A percentile compares a stretch with the other conserved stretches of the same genome.
Evolutionary conservation across 495 filamentous ascomycete species (phyloP).

Genomic region (Terfezia claveryi): DNA sequence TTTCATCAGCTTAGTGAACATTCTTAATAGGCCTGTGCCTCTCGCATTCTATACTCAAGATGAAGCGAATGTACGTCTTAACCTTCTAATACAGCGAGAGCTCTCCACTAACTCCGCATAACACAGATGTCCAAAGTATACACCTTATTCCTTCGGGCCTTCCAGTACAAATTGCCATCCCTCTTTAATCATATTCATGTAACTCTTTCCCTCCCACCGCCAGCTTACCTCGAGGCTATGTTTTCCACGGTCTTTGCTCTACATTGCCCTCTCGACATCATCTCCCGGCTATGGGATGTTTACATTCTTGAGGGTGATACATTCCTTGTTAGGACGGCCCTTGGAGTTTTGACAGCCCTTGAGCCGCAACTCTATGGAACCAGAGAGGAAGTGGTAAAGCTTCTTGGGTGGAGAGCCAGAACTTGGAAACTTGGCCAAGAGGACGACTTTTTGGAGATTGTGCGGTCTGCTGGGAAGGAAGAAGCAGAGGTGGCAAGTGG

Average conservation of each 20-base stretch:
- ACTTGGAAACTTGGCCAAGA: conserved; percentile 27
- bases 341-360: conserved; percentile 36
- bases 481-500: conserved; percentile 11
- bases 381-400: conserved; percentile 28
- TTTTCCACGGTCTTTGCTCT: conserved; percentile 33
- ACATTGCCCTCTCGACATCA: conserved; percentile 43
- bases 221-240: conserved; percentile 28
- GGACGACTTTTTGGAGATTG: conserved; percentile 45
- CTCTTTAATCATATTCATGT: conserved; percentile 45
- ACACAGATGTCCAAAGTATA: conserved; percentile 42
- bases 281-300: conserved; percentile 72
- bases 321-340: conserved; percentile 52
- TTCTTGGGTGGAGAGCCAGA: conserved; percentile 31
- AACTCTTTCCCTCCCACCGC: conserved; percentile 25
- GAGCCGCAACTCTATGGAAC: conserved; percentile 41
- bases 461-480: conserved; percentile 50
- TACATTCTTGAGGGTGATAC: conserved; percentile 85
- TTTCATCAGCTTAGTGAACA: conserved; percentile 71
- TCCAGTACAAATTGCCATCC: conserved; percentile 47
- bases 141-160: conserved; percentile 43
- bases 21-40: conserved; percentile 71
- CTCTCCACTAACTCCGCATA: too few relatives aligned
- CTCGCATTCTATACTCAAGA: conserved; percentile 73
- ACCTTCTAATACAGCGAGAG: too few relatives aligned
- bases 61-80: conserved; percentile 26